Conservation (phyloP, 257 asterid species). For the Cinchona pubescens region DNA sequence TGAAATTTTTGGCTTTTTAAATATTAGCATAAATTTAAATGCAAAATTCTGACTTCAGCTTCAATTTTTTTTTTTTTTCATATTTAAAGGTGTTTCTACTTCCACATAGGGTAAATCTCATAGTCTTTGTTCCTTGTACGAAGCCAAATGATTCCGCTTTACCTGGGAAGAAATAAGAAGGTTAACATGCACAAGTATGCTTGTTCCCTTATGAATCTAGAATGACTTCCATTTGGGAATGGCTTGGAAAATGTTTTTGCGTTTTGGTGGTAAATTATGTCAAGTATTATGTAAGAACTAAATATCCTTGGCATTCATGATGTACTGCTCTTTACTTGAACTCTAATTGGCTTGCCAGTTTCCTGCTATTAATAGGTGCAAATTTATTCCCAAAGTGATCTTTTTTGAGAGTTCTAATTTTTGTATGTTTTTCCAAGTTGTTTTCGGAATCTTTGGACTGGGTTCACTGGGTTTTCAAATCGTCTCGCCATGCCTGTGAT, state of each 20-base stretch:
- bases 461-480: not conserved
- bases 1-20: not conserved
- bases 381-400: not conserved
- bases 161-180: not conserved
- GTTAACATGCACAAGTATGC: not conserved
- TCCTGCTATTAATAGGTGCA: not conserved
- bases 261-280: not conserved
- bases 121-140: not conserved
- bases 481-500: not conserved
- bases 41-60: not conserved
- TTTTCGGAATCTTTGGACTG: not conserved
- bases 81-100: not conserved
- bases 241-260: not conserved
- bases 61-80: not conserved
- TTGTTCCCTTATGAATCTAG: not conserved
- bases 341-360: not conserved
- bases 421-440: not conserved
- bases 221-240: not conserved
- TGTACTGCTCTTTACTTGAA: not conserved
- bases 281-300: not conserved
- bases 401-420: not conserved
- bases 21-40: not conserved
- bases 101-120: not conserved
- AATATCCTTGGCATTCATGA: not conserved
- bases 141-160: not conserved